phyloP scores from a whole-genome alignment of 495 filamentous ascomycete species.

The Lasiosphaeria ovina region DNA sequence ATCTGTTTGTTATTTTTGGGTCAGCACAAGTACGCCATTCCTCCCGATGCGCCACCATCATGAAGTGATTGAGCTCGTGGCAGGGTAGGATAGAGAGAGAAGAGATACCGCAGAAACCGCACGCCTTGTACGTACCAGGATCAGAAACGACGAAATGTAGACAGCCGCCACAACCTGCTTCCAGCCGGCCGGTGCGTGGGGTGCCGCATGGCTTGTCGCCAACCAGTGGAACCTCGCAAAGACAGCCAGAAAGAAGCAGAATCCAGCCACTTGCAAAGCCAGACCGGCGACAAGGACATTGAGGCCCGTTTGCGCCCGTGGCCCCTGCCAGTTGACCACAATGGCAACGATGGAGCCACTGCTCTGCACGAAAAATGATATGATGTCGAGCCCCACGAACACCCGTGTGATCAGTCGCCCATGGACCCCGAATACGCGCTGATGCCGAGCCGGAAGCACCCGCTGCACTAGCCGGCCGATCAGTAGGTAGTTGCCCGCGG shows the following conservation, averaged over 20 bases:
- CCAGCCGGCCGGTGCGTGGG: constrained; percentile 39
- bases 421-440: neutral
- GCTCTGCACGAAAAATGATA: constrained; percentile 40
- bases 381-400: constrained; percentile 38
- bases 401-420: constrained; percentile 37
- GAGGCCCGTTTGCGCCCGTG: constrained; percentile 34
- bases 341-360: constrained; percentile 28
- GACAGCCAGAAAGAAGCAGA: constrained; percentile 47
- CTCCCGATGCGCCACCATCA: neutral
- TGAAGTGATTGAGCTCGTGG: too few relatives aligned
- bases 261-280: constrained; percentile 49
- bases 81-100: too few relatives aligned
- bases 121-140: constrained; percentile 43
- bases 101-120: too few relatives aligned
- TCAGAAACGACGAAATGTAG: constrained; percentile 52
- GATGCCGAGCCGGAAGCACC: constrained; percentile 25
- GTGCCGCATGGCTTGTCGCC: neutral
- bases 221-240: constrained; percentile 36
- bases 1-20: constrained; percentile 10
- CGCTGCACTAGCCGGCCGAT: constrained; percentile 48
- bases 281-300: constrained; percentile 46
- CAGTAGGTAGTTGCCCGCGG: constrained; percentile 46
- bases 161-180: constrained; percentile 50
- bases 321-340: constrained; percentile 28
- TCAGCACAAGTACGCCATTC: neutral